Base-by-base conservation (phyloP, 768 basidiomycete genomes). In the Leccinum arenicola region DNA sequence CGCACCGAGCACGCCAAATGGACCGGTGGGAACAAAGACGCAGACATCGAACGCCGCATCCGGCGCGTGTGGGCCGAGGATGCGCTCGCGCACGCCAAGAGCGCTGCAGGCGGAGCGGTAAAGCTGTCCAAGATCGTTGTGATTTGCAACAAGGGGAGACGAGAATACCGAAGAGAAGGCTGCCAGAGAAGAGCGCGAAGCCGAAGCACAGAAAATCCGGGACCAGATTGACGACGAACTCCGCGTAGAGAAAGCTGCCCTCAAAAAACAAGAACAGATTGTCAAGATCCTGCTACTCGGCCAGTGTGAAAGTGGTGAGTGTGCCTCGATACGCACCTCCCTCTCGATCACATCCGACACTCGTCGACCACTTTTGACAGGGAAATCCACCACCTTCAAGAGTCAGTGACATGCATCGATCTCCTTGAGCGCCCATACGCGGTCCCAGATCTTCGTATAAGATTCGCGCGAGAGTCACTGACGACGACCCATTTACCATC, bases 381-480 rank as follows among this genome's bases (percentile, higher is more conserved):
- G 86, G n/a, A 88, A 88, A 73, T 87, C 86, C 2, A 87, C 86
- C 2, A 87, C 84, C 2, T 77, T 87, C 49, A 86, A 87, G 74
- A 86, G 84, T 84, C 64, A 23, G 80, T 73, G 47, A 54, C n/a
- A 12, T 25, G 0, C 25, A 38, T 50, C 3, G 21, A 27, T 59
- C 36, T n/a, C 36, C n/a, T 3, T 4, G 25, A 45, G 54, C 50
- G 36, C 64, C 61, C 35, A 68, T 61, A 35, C 21, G 38, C 15
- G 6, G 7, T 53, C 27, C 17, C 54, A 91, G 89, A 89, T 72
- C 88, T 91, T 64, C 87, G 87, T 58, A 83, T 91, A 78, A 79
- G 80, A 43, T 90, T 84, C 69, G 82, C 85, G 6, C 76, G 74
- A 29, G 76, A 79, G 25, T 88, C 83, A 14, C 80, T 70, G 29